A percentile compares a stretch with the other conserved stretches of the same genome.
phyloP scores from a whole-genome alignment of 768 basidiomycete species.

The Pleurotus giganteus region DNA sequence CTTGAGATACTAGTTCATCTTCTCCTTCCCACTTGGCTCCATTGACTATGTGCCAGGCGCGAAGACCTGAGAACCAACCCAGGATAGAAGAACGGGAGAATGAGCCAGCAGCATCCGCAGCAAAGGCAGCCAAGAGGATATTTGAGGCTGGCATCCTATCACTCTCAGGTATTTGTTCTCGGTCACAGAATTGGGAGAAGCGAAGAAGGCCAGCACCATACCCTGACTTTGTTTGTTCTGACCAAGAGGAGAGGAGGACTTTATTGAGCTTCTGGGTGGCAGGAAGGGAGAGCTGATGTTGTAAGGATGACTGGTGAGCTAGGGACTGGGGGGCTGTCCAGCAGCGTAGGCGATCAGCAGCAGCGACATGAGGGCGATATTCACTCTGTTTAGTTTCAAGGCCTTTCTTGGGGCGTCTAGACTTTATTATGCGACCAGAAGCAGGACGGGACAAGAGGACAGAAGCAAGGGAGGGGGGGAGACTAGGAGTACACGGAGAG shows the following conservation, averaged over 20 bases:
- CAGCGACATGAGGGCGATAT: background rate
- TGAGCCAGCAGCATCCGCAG: slow-evolving; percentile 18
- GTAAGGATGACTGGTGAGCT: background rate
- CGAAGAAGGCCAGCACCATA: slow-evolving; percentile 33
- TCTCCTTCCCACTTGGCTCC: slow-evolving; percentile 19
- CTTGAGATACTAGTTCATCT: slow-evolving; percentile 15
- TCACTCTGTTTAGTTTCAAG: background rate
- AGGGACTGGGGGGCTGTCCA: background rate
- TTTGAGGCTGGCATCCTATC: slow-evolving; percentile 31
- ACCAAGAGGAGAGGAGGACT: background rate
- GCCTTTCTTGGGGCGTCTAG: background rate
- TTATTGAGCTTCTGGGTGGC: background rate
- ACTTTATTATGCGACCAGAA: background rate
- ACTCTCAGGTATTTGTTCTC: slow-evolving; percentile 21
- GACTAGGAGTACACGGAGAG: background rate
- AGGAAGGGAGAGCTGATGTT: background rate
- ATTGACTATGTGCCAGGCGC: slow-evolving; percentile 33
- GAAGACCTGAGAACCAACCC: slow-evolving; percentile 23
- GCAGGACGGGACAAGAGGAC: slow-evolving; percentile 7
- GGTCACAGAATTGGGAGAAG: slow-evolving; percentile 38
- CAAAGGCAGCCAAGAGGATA: slow-evolving; percentile 27
- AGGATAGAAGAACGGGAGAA: slow-evolving; percentile 17
- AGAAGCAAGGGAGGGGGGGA: slow-evolving; percentile 1
- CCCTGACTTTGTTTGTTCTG: slow-evolving; percentile 14
- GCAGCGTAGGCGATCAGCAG: background rate